Conservation (phyloP, 148 eudicot species). For the Polygonum maritimum region DNA sequence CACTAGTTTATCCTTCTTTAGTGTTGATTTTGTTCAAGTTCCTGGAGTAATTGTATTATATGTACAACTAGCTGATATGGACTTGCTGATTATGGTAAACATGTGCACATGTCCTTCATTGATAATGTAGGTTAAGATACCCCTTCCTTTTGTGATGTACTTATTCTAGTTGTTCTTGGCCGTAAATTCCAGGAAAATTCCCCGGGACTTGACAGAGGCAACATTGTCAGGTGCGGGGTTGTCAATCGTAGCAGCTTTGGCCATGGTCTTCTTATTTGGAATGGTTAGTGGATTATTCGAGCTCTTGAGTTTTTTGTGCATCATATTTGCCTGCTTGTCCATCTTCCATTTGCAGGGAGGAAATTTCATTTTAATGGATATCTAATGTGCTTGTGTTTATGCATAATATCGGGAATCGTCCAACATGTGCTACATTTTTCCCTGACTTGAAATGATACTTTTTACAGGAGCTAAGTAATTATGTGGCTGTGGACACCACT, state of each 20-base stretch:
- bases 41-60: background rate
- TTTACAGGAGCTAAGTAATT: conserved; percentile 74
- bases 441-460: conserved; percentile 8
- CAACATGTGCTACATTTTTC: background rate
- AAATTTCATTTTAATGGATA: background rate
- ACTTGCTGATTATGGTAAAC: background rate
- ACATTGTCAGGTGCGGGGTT: conserved; percentile 92
- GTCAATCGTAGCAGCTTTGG: conserved; percentile 75
- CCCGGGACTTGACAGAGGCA: conserved; percentile 97
- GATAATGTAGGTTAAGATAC: background rate
- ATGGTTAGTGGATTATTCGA: conserved; percentile 51
- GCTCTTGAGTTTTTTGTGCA: background rate
- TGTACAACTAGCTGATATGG: background rate
- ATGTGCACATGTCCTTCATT: background rate
- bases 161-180: background rate
- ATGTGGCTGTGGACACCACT: conserved; percentile 61
- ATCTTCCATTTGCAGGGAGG: background rate
- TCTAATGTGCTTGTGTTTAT: background rate
- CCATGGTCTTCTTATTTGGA: conserved; percentile 87
- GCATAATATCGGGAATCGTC: background rate
- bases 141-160: background rate
- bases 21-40: background rate
- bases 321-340: background rate
- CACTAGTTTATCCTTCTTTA: background rate
- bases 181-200: conserved; percentile 66